Evolutionary conservation across 805 yeast genomes (phyloP), one percentile per base, ranked within the genome.

Genomic region (Saturnispora hagleri): DNA sequence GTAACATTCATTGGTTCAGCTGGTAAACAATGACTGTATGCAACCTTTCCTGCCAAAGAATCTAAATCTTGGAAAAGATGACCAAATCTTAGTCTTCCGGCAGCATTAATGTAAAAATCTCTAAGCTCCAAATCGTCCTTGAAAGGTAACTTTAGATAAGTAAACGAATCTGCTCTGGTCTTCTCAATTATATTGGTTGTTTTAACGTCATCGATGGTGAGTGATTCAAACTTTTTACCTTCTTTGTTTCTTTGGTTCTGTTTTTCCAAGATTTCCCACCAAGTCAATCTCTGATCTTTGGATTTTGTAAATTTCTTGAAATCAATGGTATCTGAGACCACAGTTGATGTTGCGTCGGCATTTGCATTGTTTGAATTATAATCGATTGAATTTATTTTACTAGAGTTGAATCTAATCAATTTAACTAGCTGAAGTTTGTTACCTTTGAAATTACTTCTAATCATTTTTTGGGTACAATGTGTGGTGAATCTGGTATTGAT

Each of bases 1-100:
- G 98, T 90, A 43, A 90, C 98, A 64, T 90, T 86, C 67, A 89
- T 89, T 10, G 98, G 97, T 64, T 86, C 89, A 0, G 96, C 95
- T 0, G 98, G 98, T n/a, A 85, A 75, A 69, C 95, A 87, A 66
- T 90, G 97, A 62, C 86, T 78, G 66, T 89, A 86, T 22, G 96
- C 96, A 60, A 90, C 89, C 63, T 91, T 81, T 35, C 97, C 98
- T 2, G 97, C 96, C 55, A 90, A 72, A 5, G 96, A 90, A 64
- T 90, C 98, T 61, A 90, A 73, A 68, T 90, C 98, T 72, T 90
- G 97, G 68, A 90, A 90, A 57, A 90, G 73, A 66, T 89, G 96
- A 41, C 97, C 98, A 60, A 88, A 88, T 62, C 97, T 75, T 62
- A 89, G 74, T 57, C 96, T 77, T n/a, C 97, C 97, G 53, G 82